Conservation (phyloP, 805 yeast genomes). For the Lachancea nothofagi region DNA sequence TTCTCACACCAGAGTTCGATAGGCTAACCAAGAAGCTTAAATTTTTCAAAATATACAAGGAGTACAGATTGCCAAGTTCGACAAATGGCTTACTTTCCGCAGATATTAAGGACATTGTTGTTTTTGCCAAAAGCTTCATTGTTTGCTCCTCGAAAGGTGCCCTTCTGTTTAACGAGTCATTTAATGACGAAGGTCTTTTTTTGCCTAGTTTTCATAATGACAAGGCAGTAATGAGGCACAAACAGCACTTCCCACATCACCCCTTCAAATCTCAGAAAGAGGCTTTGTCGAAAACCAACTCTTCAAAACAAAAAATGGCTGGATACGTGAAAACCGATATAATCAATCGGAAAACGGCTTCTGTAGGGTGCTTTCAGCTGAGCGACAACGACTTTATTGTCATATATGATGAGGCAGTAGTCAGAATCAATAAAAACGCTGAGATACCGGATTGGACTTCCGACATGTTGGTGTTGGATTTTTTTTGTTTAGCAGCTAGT, state of each 20-base stretch:
- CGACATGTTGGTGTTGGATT: slow-evolving; percentile 39
- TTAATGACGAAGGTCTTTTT: slow-evolving; percentile 50
- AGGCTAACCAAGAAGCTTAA: slow-evolving; percentile 28
- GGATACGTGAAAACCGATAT: slow-evolving; percentile 38
- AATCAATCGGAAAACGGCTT: slow-evolving; percentile 34
- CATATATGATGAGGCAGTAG: slow-evolving; percentile 66
- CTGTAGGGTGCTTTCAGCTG: slow-evolving; percentile 62
- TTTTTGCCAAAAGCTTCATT: slow-evolving; percentile 62
- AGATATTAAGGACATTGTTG: slow-evolving; percentile 55
- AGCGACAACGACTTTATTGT: slow-evolving; percentile 49
- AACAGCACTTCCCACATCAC: slow-evolving; percentile 18
- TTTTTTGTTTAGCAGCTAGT: slow-evolving; percentile 37
- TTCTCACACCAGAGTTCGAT: slow-evolving; percentile 36
- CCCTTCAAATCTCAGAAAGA: slow-evolving; percentile 22
- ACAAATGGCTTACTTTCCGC: slow-evolving; percentile 49
- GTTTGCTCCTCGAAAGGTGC: slow-evolving; percentile 64
- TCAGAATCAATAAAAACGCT: slow-evolving; percentile 57
- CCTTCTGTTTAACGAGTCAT: slow-evolving; percentile 47
- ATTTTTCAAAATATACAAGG: slow-evolving; percentile 42
- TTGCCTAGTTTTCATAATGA: slow-evolving; percentile 54
- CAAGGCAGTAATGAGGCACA: slow-evolving; percentile 12
- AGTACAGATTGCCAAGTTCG: slow-evolving; percentile 50
- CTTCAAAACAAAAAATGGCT: slow-evolving; percentile 30
- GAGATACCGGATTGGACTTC: slow-evolving; percentile 39
- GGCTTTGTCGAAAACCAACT: slow-evolving; percentile 21